A percentile compares a stretch with the other conserved stretches of the same genome.
Conservation (phyloP, 352 stramenopile genomes). For the Pythium sukuiense region DNA sequence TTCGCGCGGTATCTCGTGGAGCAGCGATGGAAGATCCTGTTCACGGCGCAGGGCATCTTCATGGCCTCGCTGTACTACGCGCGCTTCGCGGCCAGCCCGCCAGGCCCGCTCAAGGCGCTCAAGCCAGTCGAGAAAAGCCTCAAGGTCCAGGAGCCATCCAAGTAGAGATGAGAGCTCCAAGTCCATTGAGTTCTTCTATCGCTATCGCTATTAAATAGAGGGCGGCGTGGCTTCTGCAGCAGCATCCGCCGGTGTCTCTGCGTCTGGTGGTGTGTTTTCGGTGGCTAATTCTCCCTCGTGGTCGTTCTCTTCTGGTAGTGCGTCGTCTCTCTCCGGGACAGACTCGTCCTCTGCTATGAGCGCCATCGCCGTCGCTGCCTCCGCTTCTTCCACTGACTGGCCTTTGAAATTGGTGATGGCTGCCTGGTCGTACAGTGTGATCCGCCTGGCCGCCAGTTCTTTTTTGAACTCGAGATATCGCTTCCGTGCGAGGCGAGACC, state of each 20-base stretch:
- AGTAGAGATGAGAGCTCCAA: not conserved
- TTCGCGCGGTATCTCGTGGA: conserved; percentile 59
- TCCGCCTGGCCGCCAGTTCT: conserved; percentile 10
- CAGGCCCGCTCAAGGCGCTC: conserved; percentile 27
- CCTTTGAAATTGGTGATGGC: conserved; percentile 15
- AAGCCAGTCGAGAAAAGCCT: conserved; percentile 25
- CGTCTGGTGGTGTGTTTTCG: not conserved
- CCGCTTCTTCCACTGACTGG: not conserved
- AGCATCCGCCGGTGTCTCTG: not conserved
- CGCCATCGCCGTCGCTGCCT: not conserved
- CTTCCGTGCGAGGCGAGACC: conserved; percentile 28
- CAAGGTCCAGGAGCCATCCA: conserved; percentile 28
- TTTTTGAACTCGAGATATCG: conserved; percentile 28
- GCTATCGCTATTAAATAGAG: conserved; percentile 16
- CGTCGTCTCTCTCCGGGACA: not conserved
- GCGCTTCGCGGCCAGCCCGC: conserved; percentile 39
- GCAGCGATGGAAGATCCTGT: conserved; percentile 76
- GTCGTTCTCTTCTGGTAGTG: not conserved
- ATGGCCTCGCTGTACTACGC: conserved; percentile 64
- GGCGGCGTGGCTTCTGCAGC: not conserved
- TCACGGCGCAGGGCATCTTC: conserved; percentile 71
- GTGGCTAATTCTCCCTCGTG: not conserved
- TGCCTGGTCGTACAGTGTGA: conserved; percentile 23
- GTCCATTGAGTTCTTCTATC: not conserved
- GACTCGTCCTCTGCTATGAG: not conserved